These are phyloP conservation scores for Hondaea fermentalgiana DNA, from an alignment of 108 stramenopile species.

Conservation along the genomic window DNA sequence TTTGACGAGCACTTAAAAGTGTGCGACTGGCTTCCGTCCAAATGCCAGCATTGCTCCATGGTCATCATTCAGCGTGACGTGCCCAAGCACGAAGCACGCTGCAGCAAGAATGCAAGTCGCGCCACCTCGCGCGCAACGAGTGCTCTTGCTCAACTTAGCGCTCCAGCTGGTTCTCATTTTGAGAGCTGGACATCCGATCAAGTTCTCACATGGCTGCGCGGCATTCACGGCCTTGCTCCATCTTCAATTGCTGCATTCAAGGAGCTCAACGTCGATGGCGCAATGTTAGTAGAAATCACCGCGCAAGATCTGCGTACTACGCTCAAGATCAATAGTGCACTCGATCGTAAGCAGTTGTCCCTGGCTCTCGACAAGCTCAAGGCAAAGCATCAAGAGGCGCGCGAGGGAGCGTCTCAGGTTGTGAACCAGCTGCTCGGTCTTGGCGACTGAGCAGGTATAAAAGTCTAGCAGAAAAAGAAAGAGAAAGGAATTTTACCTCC, in stretches of 20 bases:
- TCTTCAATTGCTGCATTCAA: background rate
- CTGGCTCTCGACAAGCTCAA: background rate
- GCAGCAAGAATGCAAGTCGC: background rate
- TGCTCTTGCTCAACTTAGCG: background rate
- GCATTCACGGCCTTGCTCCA: background rate
- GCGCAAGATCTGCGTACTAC: background rate
- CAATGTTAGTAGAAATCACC: background rate
- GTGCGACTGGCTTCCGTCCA: background rate
- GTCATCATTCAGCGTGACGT: slow-evolving; percentile 12
- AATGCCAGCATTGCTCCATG: background rate
- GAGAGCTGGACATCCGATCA: background rate
- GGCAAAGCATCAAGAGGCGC: background rate
- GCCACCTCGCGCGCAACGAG: background rate
- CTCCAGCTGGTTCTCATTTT: background rate
- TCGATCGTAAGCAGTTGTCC: background rate
- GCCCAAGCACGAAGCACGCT: background rate
- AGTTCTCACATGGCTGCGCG: background rate
- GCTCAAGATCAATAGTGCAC: background rate
- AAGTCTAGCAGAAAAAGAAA: too few relatives aligned
- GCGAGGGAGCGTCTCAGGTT: background rate
- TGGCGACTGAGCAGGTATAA: too few relatives aligned
- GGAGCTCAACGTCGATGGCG: background rate
- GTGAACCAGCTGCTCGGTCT: background rate
- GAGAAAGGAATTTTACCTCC: too few relatives aligned
- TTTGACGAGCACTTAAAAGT: background rate